A percentile compares a stretch with the other conserved stretches of the same genome.
Evolutionary conservation across 345 rosid genomes (phyloP).

Genomic region (sweet orange (Citrus sinensis)): DNA sequence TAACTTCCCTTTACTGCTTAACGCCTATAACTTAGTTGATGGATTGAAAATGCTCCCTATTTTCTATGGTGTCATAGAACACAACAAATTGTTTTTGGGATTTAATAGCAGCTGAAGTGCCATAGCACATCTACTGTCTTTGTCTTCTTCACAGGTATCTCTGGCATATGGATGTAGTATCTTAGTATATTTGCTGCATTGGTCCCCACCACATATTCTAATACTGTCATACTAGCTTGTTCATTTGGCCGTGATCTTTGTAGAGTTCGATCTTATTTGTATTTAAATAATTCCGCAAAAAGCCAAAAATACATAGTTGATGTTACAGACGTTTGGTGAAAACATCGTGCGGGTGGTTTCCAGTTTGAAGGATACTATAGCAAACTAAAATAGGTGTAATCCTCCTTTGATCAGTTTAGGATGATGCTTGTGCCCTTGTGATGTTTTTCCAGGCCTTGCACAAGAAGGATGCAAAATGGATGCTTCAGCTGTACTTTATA

Average conservation of each 20-base stretch:
- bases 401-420: conserved; percentile 7
- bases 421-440: conserved; percentile 8
- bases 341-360: neutral
- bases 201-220: neutral
- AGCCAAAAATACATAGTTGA: neutral
- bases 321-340: neutral
- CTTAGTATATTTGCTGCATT: neutral
- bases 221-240: neutral
- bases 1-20: neutral
- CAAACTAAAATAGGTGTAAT: neutral
- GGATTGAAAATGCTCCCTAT: neutral
- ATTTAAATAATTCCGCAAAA: neutral
- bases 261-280: neutral
- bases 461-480: conserved; percentile 88
- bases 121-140: neutral
- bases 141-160: neutral
- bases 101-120: neutral
- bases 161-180: neutral
- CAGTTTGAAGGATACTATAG: neutral
- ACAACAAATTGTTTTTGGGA: neutral
- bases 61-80: neutral
- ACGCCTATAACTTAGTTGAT: too few relatives aligned
- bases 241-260: neutral
- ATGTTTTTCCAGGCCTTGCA: conserved; percentile 56
- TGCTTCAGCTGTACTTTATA: conserved; percentile 83